These are phyloP conservation scores for Nepenthes mirabilis DNA, from an alignment of 148 eudicot genomes.

Conservation along the genomic window DNA sequence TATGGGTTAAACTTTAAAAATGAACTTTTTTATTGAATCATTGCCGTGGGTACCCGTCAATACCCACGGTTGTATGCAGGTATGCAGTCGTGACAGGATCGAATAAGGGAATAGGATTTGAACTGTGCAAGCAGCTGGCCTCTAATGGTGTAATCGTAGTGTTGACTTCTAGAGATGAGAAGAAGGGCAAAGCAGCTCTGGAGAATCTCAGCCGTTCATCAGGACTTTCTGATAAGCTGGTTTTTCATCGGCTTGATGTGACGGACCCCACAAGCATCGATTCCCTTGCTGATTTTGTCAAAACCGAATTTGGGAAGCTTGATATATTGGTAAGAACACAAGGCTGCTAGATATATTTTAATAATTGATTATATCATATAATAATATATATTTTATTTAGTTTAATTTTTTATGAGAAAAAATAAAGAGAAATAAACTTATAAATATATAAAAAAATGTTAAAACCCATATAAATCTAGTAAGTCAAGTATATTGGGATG, in stretches of 20 bases:
- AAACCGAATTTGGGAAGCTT: conserved; percentile 29
- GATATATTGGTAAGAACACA: conserved; percentile 34
- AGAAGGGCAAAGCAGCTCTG: conserved; percentile 30
- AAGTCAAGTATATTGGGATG: too few relatives aligned
- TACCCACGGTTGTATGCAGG: conserved; percentile 9
- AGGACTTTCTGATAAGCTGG: not conserved
- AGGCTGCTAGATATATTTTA: not conserved
- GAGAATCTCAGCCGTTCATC: not conserved
- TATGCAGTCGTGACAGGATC: conserved; percentile 51
- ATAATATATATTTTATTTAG: too few relatives aligned
- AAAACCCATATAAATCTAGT: too few relatives aligned
- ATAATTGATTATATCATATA: not conserved
- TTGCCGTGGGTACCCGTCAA: too few relatives aligned
- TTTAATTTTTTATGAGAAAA: not conserved
- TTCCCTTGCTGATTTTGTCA: conserved; percentile 26
- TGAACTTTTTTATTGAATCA: too few relatives aligned
- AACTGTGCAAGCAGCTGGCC: conserved; percentile 37
- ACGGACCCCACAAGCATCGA: conserved; percentile 20
- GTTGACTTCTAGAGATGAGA: conserved; percentile 35
- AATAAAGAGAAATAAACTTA: not conserved
- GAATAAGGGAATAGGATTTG: conserved; percentile 35
- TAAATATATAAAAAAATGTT: too few relatives aligned
- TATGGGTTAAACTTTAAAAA: too few relatives aligned
- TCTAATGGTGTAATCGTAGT: conserved; percentile 31
- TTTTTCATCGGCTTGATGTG: conserved; percentile 48